Conservation (phyloP, 108 stramenopile genomes). For the Pelagomonas calceolata region DNA sequence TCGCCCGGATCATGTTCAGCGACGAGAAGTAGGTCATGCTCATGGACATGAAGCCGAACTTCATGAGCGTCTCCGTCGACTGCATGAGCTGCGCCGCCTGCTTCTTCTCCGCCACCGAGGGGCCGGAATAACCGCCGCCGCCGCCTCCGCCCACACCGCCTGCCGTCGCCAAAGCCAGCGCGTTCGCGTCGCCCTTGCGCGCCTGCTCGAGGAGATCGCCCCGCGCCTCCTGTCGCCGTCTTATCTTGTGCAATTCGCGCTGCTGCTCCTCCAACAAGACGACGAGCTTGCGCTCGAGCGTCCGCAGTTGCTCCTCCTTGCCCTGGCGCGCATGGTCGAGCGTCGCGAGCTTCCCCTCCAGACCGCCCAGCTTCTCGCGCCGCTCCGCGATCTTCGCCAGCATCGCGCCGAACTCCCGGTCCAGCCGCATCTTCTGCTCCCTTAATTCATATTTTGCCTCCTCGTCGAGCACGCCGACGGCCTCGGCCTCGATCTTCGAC, state of each 20-base stretch:
- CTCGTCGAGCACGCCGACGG: constrained; percentile 46
- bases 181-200: neutral
- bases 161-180: neutral
- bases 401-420: constrained; percentile 69
- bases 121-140: constrained; percentile 23
- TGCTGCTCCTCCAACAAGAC: constrained; percentile 80
- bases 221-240: constrained; percentile 48
- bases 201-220: constrained; percentile 37
- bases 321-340: constrained; percentile 52
- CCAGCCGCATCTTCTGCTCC: constrained; percentile 66
- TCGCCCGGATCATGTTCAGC: constrained; percentile 77
- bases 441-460: constrained; percentile 39
- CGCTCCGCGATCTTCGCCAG: constrained; percentile 65
- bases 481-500: constrained; percentile 55
- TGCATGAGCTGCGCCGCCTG: constrained; percentile 72
- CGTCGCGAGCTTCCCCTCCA: constrained; percentile 48
- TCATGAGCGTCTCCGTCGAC: constrained; percentile 76
- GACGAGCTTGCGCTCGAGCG: constrained; percentile 67
- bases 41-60: constrained; percentile 83
- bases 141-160: constrained; percentile 8
- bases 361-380: constrained; percentile 50
- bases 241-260: constrained; percentile 56
- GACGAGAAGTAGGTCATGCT: constrained; percentile 71
- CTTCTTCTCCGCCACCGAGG: constrained; percentile 41
- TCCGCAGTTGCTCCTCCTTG: constrained; percentile 65